These are phyloP conservation scores for Orbilia javanica DNA, from an alignment of 2,329 filamentous ascomycete species.

Conservation along the genomic window DNA sequence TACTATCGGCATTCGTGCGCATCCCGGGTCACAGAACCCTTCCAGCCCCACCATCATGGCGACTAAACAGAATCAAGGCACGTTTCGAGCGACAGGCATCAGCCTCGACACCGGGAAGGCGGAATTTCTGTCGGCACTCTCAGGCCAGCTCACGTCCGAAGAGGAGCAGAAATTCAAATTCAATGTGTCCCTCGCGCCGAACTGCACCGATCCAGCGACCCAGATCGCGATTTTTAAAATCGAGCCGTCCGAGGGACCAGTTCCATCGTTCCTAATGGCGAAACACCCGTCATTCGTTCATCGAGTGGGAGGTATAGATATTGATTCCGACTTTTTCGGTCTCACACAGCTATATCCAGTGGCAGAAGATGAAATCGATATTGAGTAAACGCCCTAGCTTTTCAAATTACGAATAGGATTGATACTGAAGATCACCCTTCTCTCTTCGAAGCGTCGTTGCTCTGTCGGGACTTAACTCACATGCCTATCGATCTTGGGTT, in stretches of 20 bases:
- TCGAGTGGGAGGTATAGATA: background rate
- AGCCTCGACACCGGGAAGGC: background rate
- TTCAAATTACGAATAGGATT: too few relatives aligned
- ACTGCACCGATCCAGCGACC: background rate
- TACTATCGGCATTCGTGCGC: too few relatives aligned
- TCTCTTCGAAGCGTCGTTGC: conserved; percentile 59
- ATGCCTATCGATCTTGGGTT: conserved; percentile 59
- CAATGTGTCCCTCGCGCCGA: background rate
- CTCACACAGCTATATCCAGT: background rate
- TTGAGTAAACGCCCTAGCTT: conserved; percentile 1
- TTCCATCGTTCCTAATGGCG: background rate
- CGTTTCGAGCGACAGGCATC: background rate
- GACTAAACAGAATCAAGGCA: conserved; percentile 45
- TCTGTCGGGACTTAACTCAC: conserved; percentile 57
- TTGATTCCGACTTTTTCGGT: background rate
- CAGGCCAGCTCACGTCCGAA: background rate
- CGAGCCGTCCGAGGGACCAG: too few relatives aligned
- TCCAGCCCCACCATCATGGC: too few relatives aligned
- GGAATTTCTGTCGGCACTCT: background rate
- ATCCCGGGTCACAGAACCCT: too few relatives aligned
- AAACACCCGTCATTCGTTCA: background rate
- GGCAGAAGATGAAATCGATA: background rate
- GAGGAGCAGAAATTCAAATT: background rate
- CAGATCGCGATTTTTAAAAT: background rate
- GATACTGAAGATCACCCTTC: too few relatives aligned